These are phyloP conservation scores for Alliaria petiolata DNA, from an alignment of 345 rosid genomes.

Conservation along the genomic window DNA sequence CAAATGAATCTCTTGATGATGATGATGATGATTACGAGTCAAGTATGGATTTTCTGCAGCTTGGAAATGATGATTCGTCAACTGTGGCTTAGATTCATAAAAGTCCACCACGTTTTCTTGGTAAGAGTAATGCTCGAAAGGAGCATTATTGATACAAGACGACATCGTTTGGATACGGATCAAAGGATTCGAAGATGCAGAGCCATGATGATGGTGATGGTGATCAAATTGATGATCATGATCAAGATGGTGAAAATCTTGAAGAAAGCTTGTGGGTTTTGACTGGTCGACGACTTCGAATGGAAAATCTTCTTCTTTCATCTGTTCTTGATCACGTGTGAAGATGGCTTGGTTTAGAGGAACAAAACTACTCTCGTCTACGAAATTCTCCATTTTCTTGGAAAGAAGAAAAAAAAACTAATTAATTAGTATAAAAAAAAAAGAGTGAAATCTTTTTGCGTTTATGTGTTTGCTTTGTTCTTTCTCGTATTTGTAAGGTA, in stretches of 20 bases:
- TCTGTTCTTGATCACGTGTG: constrained; percentile 19
- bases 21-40: constrained; percentile 9
- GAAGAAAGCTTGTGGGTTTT: constrained; percentile 40
- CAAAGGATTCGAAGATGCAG: constrained; percentile 41
- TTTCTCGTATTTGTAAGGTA: constrained; percentile 29
- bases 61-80: constrained; percentile 41
- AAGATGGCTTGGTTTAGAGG: constrained; percentile 29
- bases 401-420: constrained; percentile 25
- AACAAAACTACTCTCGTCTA: constrained; percentile 10
- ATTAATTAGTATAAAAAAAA: constrained; percentile 30
- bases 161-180: constrained; percentile 36
- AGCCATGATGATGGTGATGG: constrained; percentile 28
- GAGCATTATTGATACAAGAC: constrained; percentile 31
- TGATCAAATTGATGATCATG: constrained; percentile 31
- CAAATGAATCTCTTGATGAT: constrained; percentile 35
- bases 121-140: constrained; percentile 46
- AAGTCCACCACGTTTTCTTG: constrained; percentile 33
- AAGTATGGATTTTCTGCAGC: constrained; percentile 15
- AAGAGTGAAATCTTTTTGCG: background rate
- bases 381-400: constrained; percentile 28
- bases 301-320: constrained; percentile 40
- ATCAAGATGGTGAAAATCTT: constrained; percentile 55
- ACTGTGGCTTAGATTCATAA: constrained; percentile 58
- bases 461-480: constrained; percentile 23
- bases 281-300: constrained; percentile 34